Percentiles rank a stretch among this genome's conserved stretches.
Evolutionary conservation across 2,329 filamentous ascomycete genomes (phyloP).

Genomic region (Clarireedia paspali): DNA sequence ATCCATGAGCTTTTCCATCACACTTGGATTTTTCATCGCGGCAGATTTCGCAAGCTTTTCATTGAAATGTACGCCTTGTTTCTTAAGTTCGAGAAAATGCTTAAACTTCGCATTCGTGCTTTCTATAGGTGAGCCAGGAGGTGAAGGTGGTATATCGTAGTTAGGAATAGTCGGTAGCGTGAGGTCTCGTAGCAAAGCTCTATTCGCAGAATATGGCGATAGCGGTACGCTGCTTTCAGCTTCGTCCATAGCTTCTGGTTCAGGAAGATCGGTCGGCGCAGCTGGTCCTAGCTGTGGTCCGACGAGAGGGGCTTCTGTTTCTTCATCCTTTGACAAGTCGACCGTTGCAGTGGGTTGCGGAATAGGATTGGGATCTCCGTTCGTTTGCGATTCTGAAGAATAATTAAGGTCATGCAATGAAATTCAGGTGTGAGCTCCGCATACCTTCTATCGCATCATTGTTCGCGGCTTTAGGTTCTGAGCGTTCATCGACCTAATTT

Average conservation of each 20-base stretch:
- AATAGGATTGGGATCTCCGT: slow-evolving; percentile 4
- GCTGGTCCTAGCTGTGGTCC: slow-evolving; percentile 25
- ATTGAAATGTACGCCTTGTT: slow-evolving; percentile 72
- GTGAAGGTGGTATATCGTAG: slow-evolving; percentile 67
- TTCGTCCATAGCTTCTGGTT: slow-evolving; percentile 10
- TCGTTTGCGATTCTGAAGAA: slow-evolving; percentile 12
- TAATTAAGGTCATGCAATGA: slow-evolving; percentile 11
- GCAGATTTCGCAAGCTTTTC: slow-evolving; percentile 59
- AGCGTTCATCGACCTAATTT: slow-evolving; percentile 14
- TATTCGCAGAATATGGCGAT: slow-evolving; percentile 62
- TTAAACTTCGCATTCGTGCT: slow-evolving; percentile 59
- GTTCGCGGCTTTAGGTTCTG: slow-evolving; percentile 8
- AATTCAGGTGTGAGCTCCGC: background rate
- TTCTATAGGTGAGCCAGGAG: slow-evolving; percentile 50
- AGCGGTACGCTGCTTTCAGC: slow-evolving; percentile 26
- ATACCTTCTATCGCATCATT: slow-evolving; percentile 19
- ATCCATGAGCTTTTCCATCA: slow-evolving; percentile 64
- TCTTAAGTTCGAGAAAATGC: slow-evolving; percentile 70
- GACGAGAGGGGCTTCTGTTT: slow-evolving; percentile 20
- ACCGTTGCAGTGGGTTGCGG: background rate
- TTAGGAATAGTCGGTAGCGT: slow-evolving; percentile 67
- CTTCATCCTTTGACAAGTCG: background rate
- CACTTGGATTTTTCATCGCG: slow-evolving; percentile 62
- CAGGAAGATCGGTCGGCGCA: slow-evolving; percentile 5
- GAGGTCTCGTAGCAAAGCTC: slow-evolving; percentile 59